Base-by-base conservation (phyloP, 257 asterid species). In the Nicotiana tabacum region DNA sequence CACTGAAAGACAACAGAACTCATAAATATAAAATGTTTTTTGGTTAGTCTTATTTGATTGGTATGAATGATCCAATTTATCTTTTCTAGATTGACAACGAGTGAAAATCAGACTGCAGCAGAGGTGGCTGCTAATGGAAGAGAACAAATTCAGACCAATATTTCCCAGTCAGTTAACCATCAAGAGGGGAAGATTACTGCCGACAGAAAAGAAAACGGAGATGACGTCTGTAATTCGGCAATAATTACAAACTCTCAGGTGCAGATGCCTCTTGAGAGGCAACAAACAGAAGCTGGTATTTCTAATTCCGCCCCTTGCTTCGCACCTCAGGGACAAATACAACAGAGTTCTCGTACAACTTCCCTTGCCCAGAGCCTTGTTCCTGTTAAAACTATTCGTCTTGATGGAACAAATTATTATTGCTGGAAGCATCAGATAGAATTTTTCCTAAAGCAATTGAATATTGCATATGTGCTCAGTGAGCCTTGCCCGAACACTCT, bases 381-480 rank as follows among this genome's bases (percentile, higher is more conserved):
- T 82, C 92, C 94, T n/a, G 83, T 93, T 82, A 90, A 90, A 82
- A 83, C 91, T 66, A 76, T 80, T 27, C 94, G 97, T 81, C 88
- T 92, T 48, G 87, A 90, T 77, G 94, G 92, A 82, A 90, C 84
- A 83, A 92, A 92, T 68, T 93, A 91, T 88, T 82, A 88, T 77
- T 87, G 89, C 33, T 93, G 98, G 95, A 90, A 83, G 88, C 92
- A 86, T 83, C 91, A 88, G 76, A 90, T 91, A 92, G 90, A 91
- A 53, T 84, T 88, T 83, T 89, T 85, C 80, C 90, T 93, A 65
- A 87, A 85, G 66, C 95, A 90, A 74, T 72, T 89, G 81, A 86
- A 90, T 76, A 81, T 92, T 86, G 92, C 88, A 17, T 88, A 90
- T 70, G 94, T 91, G 83, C 94, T 92, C 65, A 66, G 39, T 12